phyloP scores from a whole-genome alignment of 495 filamentous ascomycete genomes.

The Neurospora sp. region DNA sequence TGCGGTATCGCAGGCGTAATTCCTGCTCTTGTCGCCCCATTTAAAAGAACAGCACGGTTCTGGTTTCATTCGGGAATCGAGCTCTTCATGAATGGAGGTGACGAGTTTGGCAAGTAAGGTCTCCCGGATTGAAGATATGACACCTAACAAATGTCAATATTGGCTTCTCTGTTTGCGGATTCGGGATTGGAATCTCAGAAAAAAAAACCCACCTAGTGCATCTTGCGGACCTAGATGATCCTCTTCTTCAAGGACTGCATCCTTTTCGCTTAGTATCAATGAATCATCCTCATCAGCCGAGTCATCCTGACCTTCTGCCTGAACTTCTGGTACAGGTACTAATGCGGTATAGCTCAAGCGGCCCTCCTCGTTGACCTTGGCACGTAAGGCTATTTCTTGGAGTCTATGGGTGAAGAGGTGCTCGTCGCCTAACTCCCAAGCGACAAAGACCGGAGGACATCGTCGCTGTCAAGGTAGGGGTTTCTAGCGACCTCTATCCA shows the following conservation, averaged over 20 bases:
- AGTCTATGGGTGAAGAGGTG: not conserved
- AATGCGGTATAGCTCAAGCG: not conserved
- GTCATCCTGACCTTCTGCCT: too few species aligned
- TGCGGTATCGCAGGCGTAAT: not conserved
- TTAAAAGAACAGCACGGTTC: not conserved
- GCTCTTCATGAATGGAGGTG: not conserved
- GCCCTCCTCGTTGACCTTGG: not conserved
- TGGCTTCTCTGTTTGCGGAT: not conserved
- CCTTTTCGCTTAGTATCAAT: not conserved
- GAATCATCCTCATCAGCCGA: too few species aligned
- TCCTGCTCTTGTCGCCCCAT: too few species aligned
- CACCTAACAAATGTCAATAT: not conserved
- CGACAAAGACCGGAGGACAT: not conserved
- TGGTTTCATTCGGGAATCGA: not conserved
- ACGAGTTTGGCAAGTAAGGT: not conserved
- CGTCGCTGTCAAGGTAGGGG: not conserved
- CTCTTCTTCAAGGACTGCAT: not conserved
- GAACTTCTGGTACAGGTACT: not conserved
- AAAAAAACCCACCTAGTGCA: not conserved
- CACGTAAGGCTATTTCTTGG: not conserved
- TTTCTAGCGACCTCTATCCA: constrained; percentile 6
- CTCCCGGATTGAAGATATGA: not conserved
- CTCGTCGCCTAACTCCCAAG: not conserved
- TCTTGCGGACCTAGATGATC: not conserved
- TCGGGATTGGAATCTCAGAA: not conserved